Evolutionary conservation across 1,284 basidiomycete genomes (phyloP).

Genomic region (Termitomyces sp.): DNA sequence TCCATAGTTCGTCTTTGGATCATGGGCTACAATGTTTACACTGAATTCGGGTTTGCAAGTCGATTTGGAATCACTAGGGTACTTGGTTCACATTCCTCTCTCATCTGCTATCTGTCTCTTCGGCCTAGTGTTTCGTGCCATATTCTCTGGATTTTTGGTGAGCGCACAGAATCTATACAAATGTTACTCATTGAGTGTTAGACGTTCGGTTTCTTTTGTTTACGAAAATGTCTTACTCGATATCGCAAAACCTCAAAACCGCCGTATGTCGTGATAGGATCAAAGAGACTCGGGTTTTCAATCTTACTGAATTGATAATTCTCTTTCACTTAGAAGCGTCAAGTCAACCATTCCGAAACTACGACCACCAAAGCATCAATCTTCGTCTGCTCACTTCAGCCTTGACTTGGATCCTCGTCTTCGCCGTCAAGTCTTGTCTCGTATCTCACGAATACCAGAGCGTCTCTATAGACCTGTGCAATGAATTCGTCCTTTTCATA

Average conservation of each 20-base stretch:
- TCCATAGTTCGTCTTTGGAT: conserved; percentile 6
- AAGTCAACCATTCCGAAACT: not conserved
- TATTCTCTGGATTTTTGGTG: conserved; percentile 15
- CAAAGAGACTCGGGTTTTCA: not conserved
- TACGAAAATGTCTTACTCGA: conserved; percentile 6
- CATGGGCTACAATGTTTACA: not conserved
- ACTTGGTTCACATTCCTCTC: conserved; percentile 7
- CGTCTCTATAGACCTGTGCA: conserved; percentile 10
- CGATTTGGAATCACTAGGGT: conserved; percentile 8
- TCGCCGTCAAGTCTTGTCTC: conserved; percentile 3
- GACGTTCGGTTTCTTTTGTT: conserved; percentile 11
- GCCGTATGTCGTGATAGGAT: conserved; percentile 11
- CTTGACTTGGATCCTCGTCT: conserved; percentile 5
- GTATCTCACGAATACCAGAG: conserved; percentile 18
- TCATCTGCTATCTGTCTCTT: conserved; percentile 8
- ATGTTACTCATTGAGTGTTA: not conserved
- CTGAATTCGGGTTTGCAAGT: conserved; percentile 1
- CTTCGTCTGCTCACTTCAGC: not conserved
- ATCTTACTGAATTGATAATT: not conserved
- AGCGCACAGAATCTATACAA: not conserved
- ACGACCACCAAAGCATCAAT: not conserved
- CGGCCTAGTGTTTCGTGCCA: conserved; percentile 8
- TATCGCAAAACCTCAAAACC: not conserved
- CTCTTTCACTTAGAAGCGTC: not conserved
- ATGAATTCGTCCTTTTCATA: not conserved